Conservation (phyloP, 2,329 filamentous ascomycete species). For the Aureobasidium subglaciale region DNA sequence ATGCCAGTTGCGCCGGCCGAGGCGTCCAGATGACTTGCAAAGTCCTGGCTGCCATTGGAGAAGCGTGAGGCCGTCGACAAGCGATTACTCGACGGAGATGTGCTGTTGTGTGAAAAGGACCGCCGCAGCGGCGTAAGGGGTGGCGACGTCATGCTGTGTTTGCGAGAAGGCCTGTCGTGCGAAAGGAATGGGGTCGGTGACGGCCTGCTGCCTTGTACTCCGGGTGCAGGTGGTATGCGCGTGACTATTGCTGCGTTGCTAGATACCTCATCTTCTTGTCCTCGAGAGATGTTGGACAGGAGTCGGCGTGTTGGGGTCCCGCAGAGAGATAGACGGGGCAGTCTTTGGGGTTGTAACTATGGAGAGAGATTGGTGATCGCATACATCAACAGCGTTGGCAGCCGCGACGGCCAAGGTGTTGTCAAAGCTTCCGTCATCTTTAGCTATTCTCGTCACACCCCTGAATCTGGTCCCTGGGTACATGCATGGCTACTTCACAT, state of each 20-base stretch:
- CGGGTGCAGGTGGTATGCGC: not conserved
- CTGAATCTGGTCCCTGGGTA: not conserved
- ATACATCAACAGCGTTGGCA: not conserved
- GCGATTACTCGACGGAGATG: conserved; percentile 33
- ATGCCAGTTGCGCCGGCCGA: conserved; percentile 48
- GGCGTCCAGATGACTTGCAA: conserved; percentile 30
- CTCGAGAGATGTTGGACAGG: not conserved
- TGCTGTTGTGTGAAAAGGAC: conserved; percentile 38
- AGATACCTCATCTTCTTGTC: not conserved
- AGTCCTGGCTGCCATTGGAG: conserved; percentile 30
- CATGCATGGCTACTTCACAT: not conserved
- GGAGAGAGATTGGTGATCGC: not conserved
- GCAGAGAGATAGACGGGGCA: not conserved
- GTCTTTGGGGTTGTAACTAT: not conserved
- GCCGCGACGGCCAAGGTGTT: not conserved
- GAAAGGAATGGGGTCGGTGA: not conserved
- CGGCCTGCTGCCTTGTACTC: not conserved
- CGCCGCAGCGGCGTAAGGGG: conserved; percentile 37
- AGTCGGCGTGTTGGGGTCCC: not conserved
- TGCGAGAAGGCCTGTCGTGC: not conserved
- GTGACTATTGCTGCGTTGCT: not conserved
- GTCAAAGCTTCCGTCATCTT: conserved; percentile 7
- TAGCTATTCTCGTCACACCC: not conserved
- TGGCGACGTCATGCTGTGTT: conserved; percentile 30
- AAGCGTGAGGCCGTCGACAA: conserved; percentile 28